Evolutionary conservation across 23 red algal species (phyloP).

Genomic region (Gracilariopsis chorda): DNA sequence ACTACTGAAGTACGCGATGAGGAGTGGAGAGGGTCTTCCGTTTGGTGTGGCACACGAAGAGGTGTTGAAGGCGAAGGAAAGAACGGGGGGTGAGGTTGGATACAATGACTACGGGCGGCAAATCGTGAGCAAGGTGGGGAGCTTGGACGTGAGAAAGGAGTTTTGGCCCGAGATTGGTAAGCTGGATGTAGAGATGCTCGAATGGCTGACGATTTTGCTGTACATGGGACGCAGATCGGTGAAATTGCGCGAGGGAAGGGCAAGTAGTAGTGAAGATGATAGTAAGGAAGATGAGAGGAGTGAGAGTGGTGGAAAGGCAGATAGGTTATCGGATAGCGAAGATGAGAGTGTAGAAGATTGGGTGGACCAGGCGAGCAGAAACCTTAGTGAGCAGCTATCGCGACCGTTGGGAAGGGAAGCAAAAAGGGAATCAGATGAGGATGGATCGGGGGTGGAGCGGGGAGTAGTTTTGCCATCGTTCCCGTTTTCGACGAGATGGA

Average conservation of each 20-base stretch:
- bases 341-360: too few relatives aligned
- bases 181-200: neutral
- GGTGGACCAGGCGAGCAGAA: neutral
- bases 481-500: neutral
- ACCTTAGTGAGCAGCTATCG: neutral
- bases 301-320: neutral
- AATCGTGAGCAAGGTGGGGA: neutral
- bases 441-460: neutral
- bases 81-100: neutral
- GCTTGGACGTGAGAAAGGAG: neutral
- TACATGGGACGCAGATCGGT: neutral
- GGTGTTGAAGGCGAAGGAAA: neutral
- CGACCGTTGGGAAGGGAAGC: neutral
- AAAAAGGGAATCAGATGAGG: neutral
- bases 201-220: neutral
- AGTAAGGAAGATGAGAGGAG: neutral
- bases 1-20: neutral
- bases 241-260: neutral
- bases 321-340: neutral
- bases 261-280: neutral
- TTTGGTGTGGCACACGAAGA: neutral
- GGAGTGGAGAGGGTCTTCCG: neutral
- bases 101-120: neutral
- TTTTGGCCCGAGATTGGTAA: neutral
- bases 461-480: neutral